Percentiles rank a stretch among this genome's conserved stretches.
These are phyloP conservation scores for Termitomyces titanicus DNA, from an alignment of 768 basidiomycete species.

Conservation along the genomic window DNA sequence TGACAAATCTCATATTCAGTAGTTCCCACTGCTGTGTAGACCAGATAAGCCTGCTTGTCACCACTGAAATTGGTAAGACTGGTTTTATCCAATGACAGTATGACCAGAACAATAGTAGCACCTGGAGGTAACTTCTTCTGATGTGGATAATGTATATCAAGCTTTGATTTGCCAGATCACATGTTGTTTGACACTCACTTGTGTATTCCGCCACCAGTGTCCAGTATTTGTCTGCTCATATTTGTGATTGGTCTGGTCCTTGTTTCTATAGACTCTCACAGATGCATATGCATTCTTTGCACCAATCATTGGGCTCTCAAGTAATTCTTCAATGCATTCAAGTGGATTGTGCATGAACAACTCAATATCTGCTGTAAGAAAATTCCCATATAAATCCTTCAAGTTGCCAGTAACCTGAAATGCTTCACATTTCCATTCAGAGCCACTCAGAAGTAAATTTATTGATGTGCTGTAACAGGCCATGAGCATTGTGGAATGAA, in stretches of 20 bases:
- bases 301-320: conserved; percentile 24
- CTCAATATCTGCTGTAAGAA: conserved; percentile 16
- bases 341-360: conserved; percentile 27
- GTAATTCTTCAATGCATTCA: conserved; percentile 25
- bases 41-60: background rate
- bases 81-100: background rate
- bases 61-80: background rate
- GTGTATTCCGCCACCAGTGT: background rate
- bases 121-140: background rate
- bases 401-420: conserved; percentile 6
- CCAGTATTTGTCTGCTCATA: conserved; percentile 35
- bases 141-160: no score
- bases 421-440: conserved; percentile 22
- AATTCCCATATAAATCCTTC: conserved; percentile 1
- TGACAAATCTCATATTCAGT: conserved; percentile 16
- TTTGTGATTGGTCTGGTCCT: conserved; percentile 13
- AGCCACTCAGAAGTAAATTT: conserved; percentile 17
- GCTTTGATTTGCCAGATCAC: background rate
- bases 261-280: conserved; percentile 19
- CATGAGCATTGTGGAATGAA: conserved; percentile 11
- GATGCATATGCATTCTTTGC: conserved; percentile 24
- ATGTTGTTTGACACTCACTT: background rate
- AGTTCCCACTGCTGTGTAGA: background rate
- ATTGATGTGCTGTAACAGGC: conserved; percentile 16
- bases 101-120: background rate